Base-by-base conservation (phyloP, 306 rosid genomes). In the Geum urbanum region DNA sequence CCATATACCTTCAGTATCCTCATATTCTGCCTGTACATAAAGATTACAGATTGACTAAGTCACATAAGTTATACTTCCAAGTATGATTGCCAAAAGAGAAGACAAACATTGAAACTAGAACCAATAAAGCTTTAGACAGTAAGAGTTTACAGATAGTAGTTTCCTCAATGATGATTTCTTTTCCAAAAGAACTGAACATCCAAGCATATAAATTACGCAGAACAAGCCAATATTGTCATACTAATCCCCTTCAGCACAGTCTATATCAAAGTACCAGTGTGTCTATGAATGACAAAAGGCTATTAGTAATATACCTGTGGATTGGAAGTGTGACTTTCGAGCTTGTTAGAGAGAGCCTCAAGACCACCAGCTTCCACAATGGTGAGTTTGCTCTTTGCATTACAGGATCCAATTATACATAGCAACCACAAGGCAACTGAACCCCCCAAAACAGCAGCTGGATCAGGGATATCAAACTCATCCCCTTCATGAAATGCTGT, bases 1-100 rank as follows among this genome's bases (percentile, higher is more conserved):
- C 98, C 98, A 90, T 83, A 90, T 80, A 79, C 96, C 92, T 82
- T 94, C 96, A 12, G 85, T 64, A 74, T 90, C 98, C 83, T 85
- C 97, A 73, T 71, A 86, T 76, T 90, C 97, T 69, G 81, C 95
- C 98, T 94, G 96, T 63, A 74, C 70, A 78, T 19, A 76, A 55
- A 53, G 51, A 71, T 53, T 47, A 73, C 60, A 54, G 58, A 40
- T 79, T 62, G 54, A 73, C 75, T 82, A 56, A 76, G 81, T 50
- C 68, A 77, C 75, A 71, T 74, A 87, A 8, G 46, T 63, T 54
- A 52, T 69, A 51, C 44, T 19, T 44, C 70, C 19, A 13, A 11
- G 71, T 10, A 24, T 10, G 2, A 9, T 39, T 61, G 12, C 37
- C 67, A 19, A 63, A 20, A 32, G 18, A 48, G 45, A 54, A 63